These are phyloP conservation scores for Amesomyces nigricolor DNA, from an alignment of 2,329 filamentous ascomycete genomes.

Conservation along the genomic window DNA sequence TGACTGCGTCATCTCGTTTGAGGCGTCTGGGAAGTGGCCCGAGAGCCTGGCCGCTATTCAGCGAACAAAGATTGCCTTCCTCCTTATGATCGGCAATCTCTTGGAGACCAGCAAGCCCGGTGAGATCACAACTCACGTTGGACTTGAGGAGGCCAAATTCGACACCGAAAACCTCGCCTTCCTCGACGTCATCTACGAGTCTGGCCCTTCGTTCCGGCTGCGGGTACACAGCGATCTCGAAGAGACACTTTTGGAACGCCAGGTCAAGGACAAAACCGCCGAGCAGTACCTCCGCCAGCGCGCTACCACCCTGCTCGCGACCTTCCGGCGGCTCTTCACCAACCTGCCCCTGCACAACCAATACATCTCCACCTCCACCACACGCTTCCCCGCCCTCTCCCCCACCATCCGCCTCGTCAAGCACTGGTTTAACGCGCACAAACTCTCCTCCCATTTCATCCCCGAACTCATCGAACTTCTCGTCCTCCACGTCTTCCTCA, in stretches of 20 bases:
- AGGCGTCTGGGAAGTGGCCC: slow-evolving; percentile 89
- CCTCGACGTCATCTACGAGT: slow-evolving; percentile 72
- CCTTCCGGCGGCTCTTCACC: slow-evolving; percentile 65
- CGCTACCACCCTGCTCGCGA: slow-evolving; percentile 61
- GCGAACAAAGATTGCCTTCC: slow-evolving; percentile 85
- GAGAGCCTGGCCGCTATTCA: slow-evolving; percentile 89
- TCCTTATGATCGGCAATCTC: slow-evolving; percentile 68
- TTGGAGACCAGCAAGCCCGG: slow-evolving; percentile 54
- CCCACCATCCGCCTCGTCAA: slow-evolving; percentile 80
- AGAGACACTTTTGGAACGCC: slow-evolving; percentile 70
- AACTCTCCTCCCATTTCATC: slow-evolving; percentile 68
- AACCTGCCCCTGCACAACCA: slow-evolving; percentile 75
- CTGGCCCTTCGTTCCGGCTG: slow-evolving; percentile 70
- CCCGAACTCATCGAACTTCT: slow-evolving; percentile 83
- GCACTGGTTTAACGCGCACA: slow-evolving; percentile 81
- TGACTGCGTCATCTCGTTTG: slow-evolving; percentile 82
- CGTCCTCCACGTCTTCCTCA: slow-evolving; percentile 69
- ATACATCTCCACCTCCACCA: slow-evolving; percentile 72
- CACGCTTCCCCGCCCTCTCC: slow-evolving; percentile 72
- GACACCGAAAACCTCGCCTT: slow-evolving; percentile 72
- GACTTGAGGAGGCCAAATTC: slow-evolving; percentile 68
- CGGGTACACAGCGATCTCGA: slow-evolving; percentile 88
- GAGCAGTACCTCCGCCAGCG: slow-evolving; percentile 62
- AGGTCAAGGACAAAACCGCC: slow-evolving; percentile 65
- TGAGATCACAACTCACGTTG: slow-evolving; percentile 62